Evolutionary conservation across 2,329 filamentous ascomycete species (phyloP).

Genomic region (Colletotrichum cordylinicola): DNA sequence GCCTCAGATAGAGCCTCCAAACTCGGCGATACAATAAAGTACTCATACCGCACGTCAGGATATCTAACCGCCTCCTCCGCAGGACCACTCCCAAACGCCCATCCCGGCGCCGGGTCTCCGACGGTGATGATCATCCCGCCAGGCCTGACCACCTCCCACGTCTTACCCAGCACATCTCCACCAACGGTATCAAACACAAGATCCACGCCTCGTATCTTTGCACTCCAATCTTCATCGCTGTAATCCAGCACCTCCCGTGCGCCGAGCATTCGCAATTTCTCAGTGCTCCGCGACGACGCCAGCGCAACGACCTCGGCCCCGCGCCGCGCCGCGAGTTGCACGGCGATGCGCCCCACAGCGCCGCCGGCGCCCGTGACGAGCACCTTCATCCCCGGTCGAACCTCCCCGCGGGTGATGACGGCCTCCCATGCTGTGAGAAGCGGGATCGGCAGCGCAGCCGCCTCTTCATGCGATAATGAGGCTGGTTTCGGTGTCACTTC

Average conservation of each 20-base stretch:
- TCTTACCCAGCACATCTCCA: slow-evolving; percentile 28
- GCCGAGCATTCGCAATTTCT: slow-evolving; percentile 24
- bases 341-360: slow-evolving; percentile 32
- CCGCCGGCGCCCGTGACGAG: slow-evolving; percentile 36
- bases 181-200: slow-evolving; percentile 37
- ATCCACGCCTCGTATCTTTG: slow-evolving; percentile 27
- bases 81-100: slow-evolving; percentile 30
- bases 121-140: slow-evolving; percentile 38
- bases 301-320: slow-evolving; percentile 32
- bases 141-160: slow-evolving; percentile 34
- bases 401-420: neutral
- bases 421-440: slow-evolving; percentile 31
- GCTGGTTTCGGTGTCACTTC: slow-evolving; percentile 29
- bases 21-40: slow-evolving; percentile 34
- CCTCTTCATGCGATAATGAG: slow-evolving; percentile 27
- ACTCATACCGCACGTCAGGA: slow-evolving; percentile 28
- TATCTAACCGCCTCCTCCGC: slow-evolving; percentile 24
- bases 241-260: slow-evolving; percentile 33
- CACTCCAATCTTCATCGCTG: slow-evolving; percentile 26
- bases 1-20: slow-evolving; percentile 23
- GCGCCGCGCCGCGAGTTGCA: slow-evolving; percentile 32
- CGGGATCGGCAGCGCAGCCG: slow-evolving; percentile 36
- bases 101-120: slow-evolving; percentile 36
- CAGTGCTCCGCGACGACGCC: slow-evolving; percentile 27
- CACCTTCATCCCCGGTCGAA: slow-evolving; percentile 22